Conservation (phyloP, 2,329 filamentous ascomycete species). For the Cladosporium colombiae region DNA sequence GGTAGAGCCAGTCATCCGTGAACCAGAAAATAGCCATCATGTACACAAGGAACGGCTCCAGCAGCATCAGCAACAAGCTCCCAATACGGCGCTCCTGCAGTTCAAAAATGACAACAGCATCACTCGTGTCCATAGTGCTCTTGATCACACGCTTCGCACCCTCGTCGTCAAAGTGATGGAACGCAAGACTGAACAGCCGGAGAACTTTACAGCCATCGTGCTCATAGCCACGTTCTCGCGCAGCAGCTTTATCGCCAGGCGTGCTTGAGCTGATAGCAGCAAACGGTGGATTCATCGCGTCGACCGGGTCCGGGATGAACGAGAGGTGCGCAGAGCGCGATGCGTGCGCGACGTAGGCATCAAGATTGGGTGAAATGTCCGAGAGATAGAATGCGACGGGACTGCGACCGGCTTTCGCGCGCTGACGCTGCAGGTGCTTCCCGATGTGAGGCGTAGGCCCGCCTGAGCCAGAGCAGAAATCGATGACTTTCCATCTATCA, state of each 20-base stretch:
- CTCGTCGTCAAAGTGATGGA: slow-evolving; percentile 73
- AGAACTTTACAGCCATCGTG: slow-evolving; percentile 51
- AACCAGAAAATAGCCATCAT: slow-evolving; percentile 57
- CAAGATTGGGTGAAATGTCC: slow-evolving; percentile 43
- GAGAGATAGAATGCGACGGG: slow-evolving; percentile 43
- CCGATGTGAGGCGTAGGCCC: slow-evolving; percentile 51
- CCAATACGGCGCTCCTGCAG: slow-evolving; percentile 62
- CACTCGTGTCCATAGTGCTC: slow-evolving; percentile 64
- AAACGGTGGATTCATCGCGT: slow-evolving; percentile 61
- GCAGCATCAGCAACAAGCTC: slow-evolving; percentile 36
- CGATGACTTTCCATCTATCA: slow-evolving; percentile 61
- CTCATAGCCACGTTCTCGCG: slow-evolving; percentile 20
- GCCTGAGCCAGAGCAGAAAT: slow-evolving; percentile 75
- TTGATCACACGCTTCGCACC: slow-evolving; percentile 62
- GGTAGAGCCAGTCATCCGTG: slow-evolving; percentile 54
- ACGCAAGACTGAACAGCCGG: slow-evolving; percentile 71
- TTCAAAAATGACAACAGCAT: slow-evolving; percentile 73
- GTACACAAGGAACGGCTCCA: slow-evolving; percentile 49
- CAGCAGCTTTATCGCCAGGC: slow-evolving; percentile 36
- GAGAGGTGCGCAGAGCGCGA: slow-evolving; percentile 51
- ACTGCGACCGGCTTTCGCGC: slow-evolving; percentile 23
- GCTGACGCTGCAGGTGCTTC: slow-evolving; percentile 33
- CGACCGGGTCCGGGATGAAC: slow-evolving; percentile 62
- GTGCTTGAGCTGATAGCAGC: slow-evolving; percentile 44
- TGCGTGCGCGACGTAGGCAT: slow-evolving; percentile 38